A percentile compares a stretch with the other conserved stretches of the same genome.
Evolutionary conservation across 2,329 filamentous ascomycete species (phyloP).

Genomic region (Monosporascus sp.): DNA sequence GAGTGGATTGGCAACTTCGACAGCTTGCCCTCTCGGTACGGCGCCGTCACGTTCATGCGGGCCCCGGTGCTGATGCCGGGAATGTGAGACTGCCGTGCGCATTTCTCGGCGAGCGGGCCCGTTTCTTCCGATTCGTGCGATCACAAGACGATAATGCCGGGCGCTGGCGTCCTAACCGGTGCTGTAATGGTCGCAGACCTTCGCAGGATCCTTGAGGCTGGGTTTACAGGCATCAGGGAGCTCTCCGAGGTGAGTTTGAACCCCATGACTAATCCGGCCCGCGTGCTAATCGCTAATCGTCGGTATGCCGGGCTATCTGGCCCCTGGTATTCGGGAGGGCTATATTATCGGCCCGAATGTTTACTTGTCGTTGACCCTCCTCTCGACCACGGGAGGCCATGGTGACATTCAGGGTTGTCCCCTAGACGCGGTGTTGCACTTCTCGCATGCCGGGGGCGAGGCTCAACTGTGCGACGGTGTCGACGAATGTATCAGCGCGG

Average conservation of each 20-base stretch:
- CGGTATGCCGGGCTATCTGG: conserved; percentile 38
- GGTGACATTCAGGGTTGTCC: conserved; percentile 39
- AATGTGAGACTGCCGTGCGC: conserved; percentile 49
- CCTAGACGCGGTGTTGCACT: conserved; percentile 27
- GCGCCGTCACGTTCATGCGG: conserved; percentile 19
- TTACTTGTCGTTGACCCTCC: conserved; percentile 38
- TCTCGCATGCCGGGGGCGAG: conserved; percentile 26
- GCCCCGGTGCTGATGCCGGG: conserved; percentile 45
- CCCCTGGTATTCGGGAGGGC: conserved; percentile 37
- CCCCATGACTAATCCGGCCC: background rate
- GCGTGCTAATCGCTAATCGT: background rate
- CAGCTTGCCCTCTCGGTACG: conserved; percentile 28
- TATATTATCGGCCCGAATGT: conserved; percentile 42
- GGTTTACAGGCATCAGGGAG: conserved; percentile 48
- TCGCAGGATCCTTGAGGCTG: conserved; percentile 37
- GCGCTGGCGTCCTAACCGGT: conserved; percentile 29
- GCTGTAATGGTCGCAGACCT: conserved; percentile 37
- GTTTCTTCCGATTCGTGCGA: conserved; percentile 12
- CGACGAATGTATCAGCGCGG: conserved; percentile 37
- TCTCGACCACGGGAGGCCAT: conserved; percentile 46
- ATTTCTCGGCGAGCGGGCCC: conserved; percentile 35
- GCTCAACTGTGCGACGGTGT: conserved; percentile 40
- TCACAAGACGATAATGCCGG: conserved; percentile 18
- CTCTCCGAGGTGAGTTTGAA: conserved; percentile 30
- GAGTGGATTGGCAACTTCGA: conserved; percentile 31